phyloP scores from a whole-genome alignment of 768 basidiomycete species.

The Boletus tomentosulus region DNA sequence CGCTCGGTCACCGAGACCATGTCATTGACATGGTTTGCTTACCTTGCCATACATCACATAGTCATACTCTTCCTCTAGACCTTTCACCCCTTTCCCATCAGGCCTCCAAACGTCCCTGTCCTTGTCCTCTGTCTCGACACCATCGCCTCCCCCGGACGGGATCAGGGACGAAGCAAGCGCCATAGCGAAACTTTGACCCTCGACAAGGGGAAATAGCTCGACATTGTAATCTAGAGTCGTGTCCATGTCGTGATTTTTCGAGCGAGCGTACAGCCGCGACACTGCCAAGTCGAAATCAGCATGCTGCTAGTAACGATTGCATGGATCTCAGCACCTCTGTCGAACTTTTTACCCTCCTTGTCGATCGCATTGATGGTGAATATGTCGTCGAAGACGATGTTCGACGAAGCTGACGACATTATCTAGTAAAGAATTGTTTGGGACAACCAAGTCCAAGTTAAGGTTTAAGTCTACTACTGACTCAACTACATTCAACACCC shows the following conservation, averaged over 20 bases:
- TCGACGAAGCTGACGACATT: slow-evolving; percentile 60
- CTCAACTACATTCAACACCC: too few species aligned
- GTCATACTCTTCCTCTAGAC: slow-evolving; percentile 92
- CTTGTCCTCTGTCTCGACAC: slow-evolving; percentile 58
- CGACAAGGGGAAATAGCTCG: slow-evolving; percentile 77
- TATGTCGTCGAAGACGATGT: slow-evolving; percentile 89
- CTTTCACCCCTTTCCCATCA: slow-evolving; percentile 74
- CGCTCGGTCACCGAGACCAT: slow-evolving; percentile 7
- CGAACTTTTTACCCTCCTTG: slow-evolving; percentile 95
- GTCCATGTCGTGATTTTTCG: slow-evolving; percentile 89
- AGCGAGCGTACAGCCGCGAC: slow-evolving; percentile 84
- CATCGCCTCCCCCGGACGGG: slow-evolving; percentile 50
- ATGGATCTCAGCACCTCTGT: slow-evolving; percentile 64
- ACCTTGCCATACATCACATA: slow-evolving; percentile 99
- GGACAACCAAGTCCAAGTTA: neutral
- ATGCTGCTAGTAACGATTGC: neutral
- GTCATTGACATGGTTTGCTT: neutral
- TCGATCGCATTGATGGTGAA: slow-evolving; percentile 83
- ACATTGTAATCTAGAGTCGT: slow-evolving; percentile 92
- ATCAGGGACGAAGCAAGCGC: slow-evolving; percentile 81
- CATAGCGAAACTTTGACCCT: slow-evolving; percentile 72
- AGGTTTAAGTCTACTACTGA: too few species aligned
- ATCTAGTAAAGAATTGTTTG: neutral
- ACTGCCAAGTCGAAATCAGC: slow-evolving; percentile 46
- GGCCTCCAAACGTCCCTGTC: slow-evolving; percentile 82